A percentile compares a stretch with the other conserved stretches of the same genome.
phyloP scores from a whole-genome alignment of 495 filamentous ascomycete species.

The Staphylotrichum tortipilum region DNA sequence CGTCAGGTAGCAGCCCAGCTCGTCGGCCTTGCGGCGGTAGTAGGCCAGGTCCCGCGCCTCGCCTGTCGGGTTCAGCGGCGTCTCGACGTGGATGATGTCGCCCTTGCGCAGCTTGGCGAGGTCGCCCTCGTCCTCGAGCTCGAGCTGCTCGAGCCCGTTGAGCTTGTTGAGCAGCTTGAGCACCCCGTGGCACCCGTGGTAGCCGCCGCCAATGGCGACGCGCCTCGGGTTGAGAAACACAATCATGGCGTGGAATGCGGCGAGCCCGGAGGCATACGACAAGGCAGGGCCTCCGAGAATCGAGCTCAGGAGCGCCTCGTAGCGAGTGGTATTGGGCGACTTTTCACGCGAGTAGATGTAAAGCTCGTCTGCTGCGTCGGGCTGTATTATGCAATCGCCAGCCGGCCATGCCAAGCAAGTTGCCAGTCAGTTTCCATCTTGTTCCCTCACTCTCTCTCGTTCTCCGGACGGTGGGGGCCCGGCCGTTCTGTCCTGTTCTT shows the following conservation, averaged over 20 bases:
- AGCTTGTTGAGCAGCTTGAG: slow-evolving; percentile 61
- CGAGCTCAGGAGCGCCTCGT: slow-evolving; percentile 69
- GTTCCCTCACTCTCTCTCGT: too few relatives aligned
- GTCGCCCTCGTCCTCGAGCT: slow-evolving; percentile 42
- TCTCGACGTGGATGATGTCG: slow-evolving; percentile 87
- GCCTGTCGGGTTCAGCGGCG: slow-evolving; percentile 82
- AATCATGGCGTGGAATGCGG: slow-evolving; percentile 77
- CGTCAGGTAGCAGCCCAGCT: slow-evolving; percentile 61
- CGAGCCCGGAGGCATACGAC: slow-evolving; percentile 76
- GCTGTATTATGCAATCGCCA: slow-evolving; percentile 25
- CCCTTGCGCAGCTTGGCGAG: slow-evolving; percentile 49
- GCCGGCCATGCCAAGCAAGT: not conserved
- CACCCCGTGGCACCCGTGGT: slow-evolving; percentile 90
- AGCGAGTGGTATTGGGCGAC: slow-evolving; percentile 68
- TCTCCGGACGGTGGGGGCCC: too few relatives aligned
- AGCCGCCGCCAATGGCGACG: slow-evolving; percentile 71
- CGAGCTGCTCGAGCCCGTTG: slow-evolving; percentile 57
- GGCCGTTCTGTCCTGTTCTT: too few relatives aligned
- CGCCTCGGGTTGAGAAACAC: slow-evolving; percentile 67
- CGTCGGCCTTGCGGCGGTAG: slow-evolving; percentile 65
- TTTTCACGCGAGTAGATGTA: slow-evolving; percentile 75
- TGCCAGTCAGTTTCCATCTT: too few relatives aligned
- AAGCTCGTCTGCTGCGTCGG: slow-evolving; percentile 31
- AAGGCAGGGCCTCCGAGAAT: slow-evolving; percentile 61
- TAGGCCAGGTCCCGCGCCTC: slow-evolving; percentile 60